Evolutionary conservation across 257 asterid species (phyloP).

Genomic region (Paulownia fortunei): DNA sequence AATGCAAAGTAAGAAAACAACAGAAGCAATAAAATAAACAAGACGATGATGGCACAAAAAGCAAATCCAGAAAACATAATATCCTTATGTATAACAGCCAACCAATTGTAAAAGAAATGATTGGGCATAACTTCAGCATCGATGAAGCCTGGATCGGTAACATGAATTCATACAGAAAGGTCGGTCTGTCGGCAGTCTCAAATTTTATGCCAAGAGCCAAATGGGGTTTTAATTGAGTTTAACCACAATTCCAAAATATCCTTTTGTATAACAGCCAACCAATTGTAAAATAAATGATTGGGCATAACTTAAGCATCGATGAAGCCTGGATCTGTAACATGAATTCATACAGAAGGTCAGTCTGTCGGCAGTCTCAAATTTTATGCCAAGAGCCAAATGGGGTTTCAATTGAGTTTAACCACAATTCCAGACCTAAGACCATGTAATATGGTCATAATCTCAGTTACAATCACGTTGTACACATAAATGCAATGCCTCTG

Average conservation of each 20-base stretch:
- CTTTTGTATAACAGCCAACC: not conserved
- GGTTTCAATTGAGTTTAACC: constrained; percentile 16
- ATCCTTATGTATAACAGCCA: not conserved
- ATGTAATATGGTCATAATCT: constrained; percentile 6
- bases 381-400: constrained; percentile 19
- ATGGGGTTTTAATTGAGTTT: constrained; percentile 17
- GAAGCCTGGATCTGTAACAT: constrained; percentile 17
- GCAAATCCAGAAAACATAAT: not conserved
- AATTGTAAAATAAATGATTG: constrained; percentile 16
- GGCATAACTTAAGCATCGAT: constrained; percentile 4
- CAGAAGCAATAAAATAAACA: constrained; percentile 2
- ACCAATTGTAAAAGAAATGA: constrained; percentile 19
- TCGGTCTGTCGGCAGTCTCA: constrained; percentile 19
- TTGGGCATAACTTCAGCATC: constrained; percentile 7
- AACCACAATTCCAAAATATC: constrained; percentile 4
- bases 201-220: constrained; percentile 22
- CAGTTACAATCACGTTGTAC: constrained; percentile 14
- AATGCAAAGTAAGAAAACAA: not conserved
- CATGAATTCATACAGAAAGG: constrained; percentile 10
- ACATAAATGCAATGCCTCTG: not conserved
- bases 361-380: constrained; percentile 19
- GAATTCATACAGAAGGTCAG: constrained; percentile 14
- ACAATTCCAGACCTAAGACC: constrained; percentile 19
- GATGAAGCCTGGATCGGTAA: constrained; percentile 12
- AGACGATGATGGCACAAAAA: not conserved